Evolutionary conservation across 1,284 basidiomycete species (phyloP).

Genomic region (Flammula alnicola): DNA sequence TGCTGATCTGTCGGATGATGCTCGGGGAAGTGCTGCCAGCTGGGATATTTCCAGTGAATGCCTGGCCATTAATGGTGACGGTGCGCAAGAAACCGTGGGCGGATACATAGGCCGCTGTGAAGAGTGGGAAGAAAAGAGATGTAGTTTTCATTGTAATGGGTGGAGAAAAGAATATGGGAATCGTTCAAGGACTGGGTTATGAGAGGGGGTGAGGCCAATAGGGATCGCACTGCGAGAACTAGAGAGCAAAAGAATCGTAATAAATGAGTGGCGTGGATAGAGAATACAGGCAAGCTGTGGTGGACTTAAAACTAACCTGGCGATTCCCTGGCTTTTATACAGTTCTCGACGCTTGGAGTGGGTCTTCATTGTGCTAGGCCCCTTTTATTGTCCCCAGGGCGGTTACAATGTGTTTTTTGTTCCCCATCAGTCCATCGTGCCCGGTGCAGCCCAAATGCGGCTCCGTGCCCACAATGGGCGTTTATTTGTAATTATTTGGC

Average conservation of each 20-base stretch:
- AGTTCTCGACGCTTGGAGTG: no score
- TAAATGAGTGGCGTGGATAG: no score
- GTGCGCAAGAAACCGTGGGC: constrained; percentile 64
- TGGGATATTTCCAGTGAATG: constrained; percentile 59
- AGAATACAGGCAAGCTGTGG: no score
- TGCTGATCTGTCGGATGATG: constrained; percentile 64
- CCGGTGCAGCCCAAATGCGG: no score
- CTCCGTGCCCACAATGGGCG: no score
- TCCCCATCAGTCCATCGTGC: no score
- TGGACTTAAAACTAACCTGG: no score
- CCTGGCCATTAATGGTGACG: constrained; percentile 59
- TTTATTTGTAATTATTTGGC: no score
- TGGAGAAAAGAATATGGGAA: neutral
- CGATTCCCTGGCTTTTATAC: no score
- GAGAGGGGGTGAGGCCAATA: constrained; percentile 2
- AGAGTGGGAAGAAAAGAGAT: constrained; percentile 34
- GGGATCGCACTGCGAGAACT: constrained; percentile 13
- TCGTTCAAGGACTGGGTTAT: neutral
- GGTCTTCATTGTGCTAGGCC: no score
- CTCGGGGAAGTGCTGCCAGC: constrained; percentile 40
- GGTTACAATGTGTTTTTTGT: no score
- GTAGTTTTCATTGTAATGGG: constrained; percentile 25
- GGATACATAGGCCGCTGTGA: constrained; percentile 42
- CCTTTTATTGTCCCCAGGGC: no score
- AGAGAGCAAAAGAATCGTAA: constrained; percentile 9